Base-by-base conservation (phyloP, 23 red algal species). In the Rhodosorus marinus region DNA sequence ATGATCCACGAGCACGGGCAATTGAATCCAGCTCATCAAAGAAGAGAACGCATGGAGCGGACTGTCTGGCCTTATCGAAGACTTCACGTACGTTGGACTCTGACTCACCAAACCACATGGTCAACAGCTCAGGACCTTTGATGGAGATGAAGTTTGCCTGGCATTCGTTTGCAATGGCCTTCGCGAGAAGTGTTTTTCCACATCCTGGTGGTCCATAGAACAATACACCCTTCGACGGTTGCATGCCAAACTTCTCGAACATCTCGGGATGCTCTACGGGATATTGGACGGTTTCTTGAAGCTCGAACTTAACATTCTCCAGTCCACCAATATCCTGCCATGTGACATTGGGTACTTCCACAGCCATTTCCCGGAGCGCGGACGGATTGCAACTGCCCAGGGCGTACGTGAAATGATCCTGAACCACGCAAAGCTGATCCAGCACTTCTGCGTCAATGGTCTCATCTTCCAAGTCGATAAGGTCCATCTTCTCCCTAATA, bases 311-410 rank as follows among this genome's bases (percentile, higher is more conserved):
- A 68, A 98, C 90, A 53, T 80, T 86, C 31, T 76, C 62, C 34
- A 98, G 64, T 25, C 90, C 90, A 62, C 90, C 90, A 60, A 98
- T 98, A 55, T 98, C 90, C 28, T 98, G 79, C 90, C 90, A 98
- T 24, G 90, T 98, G 29, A 98, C 64, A 54, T 98, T 98, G 19
- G 90, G 90, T 34, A 98, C 81, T 45, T 98, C 90, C 8, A 98
- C 90, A 17, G 80, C 79, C 19, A 74, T 98, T 49, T 98, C 90
- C 32, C 90, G 72, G 24, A 98, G 56, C 5, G 90, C 90, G 57
- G 68, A 77, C 24, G 90, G 90, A 48, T 98, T 98, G 24, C 65
- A 69, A n/a, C 69, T 49, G 35, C 90, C 90, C 8, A 98, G 70
- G 5, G 90, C 71, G 71, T 86, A 98, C 46, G 80, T 98, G 57